These are phyloP conservation scores for Chaetomium olivaceum DNA, from an alignment of 2,329 filamentous ascomycete species.

Conservation along the genomic window DNA sequence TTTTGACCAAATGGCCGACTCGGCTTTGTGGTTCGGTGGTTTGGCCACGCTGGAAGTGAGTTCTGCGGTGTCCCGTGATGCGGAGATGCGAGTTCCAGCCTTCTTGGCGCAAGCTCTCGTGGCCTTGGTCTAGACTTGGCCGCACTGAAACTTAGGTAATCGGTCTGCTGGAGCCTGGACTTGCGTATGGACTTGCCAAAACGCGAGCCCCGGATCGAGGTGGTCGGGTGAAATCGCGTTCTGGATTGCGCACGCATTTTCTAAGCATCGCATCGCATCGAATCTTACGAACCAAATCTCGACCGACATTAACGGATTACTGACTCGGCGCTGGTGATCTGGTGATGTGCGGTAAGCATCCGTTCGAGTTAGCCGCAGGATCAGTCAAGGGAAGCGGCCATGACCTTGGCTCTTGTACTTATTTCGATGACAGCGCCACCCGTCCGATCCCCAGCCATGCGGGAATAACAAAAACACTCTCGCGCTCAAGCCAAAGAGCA, in stretches of 20 bases:
- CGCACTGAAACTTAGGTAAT: not conserved
- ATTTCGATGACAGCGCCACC: not conserved
- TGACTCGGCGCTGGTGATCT: not conserved
- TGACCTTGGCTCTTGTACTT: not conserved
- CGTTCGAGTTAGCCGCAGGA: not conserved
- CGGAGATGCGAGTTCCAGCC: not conserved
- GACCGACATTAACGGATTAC: not conserved
- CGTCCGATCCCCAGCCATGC: not conserved
- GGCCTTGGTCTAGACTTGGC: constrained; percentile 2
- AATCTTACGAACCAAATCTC: not conserved
- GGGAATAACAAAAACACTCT: not conserved
- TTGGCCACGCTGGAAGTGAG: not conserved
- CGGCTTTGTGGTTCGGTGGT: not conserved
- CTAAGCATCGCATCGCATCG: not conserved
- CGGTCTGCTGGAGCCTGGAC: constrained; percentile 1
- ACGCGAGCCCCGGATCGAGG: not conserved
- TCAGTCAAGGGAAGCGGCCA: not conserved
- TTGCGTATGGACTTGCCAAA: too few species aligned
- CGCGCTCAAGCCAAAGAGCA: not conserved
- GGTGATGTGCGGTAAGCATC: not conserved
- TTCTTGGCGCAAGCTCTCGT: not conserved
- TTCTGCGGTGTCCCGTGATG: not conserved
- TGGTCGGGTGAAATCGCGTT: not conserved
- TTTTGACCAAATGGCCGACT: not conserved
- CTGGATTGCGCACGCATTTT: not conserved